Evolutionary conservation across 257 asterid species (phyloP).

Genomic region (Verbascum thapsus): DNA sequence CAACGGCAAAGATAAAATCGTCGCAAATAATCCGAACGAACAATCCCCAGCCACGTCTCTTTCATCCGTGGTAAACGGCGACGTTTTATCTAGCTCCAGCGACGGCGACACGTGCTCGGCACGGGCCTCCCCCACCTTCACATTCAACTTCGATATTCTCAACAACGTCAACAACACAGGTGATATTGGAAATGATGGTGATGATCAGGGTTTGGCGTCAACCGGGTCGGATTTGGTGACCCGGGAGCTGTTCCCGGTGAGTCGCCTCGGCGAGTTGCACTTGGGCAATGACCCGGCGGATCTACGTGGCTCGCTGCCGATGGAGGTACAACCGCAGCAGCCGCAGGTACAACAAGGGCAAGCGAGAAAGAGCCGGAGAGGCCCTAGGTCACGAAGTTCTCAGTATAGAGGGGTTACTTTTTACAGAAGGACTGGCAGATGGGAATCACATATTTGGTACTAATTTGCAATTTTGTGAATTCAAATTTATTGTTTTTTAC

Average conservation of each 20-base stretch:
- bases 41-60: conserved; percentile 47
- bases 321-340: conserved; percentile 32
- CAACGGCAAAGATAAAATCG: conserved; percentile 29
- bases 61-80: conserved; percentile 51
- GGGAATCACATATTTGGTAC: conserved; percentile 77
- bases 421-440: conserved; percentile 71
- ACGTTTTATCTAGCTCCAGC: conserved; percentile 45
- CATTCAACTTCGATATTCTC: conserved; percentile 54
- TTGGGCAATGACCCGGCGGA: conserved; percentile 27
- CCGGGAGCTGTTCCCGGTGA: conserved; percentile 61
- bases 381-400: conserved; percentile 65
- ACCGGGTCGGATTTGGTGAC: conserved; percentile 46
- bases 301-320: background rate
- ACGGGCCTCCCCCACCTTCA: conserved; percentile 37
- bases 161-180: conserved; percentile 16
- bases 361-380: conserved; percentile 58
- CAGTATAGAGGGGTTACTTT: conserved; percentile 71
- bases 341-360: conserved; percentile 37
- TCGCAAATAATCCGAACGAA: conserved; percentile 26
- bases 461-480: background rate
- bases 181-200: conserved; percentile 1
- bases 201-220: background rate
- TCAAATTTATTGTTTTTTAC: too few species aligned
- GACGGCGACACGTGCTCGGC: conserved; percentile 55
- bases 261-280: conserved; percentile 36